Conservation (phyloP, 306 rosid genomes). For the Cucurbita maxima region DNA sequence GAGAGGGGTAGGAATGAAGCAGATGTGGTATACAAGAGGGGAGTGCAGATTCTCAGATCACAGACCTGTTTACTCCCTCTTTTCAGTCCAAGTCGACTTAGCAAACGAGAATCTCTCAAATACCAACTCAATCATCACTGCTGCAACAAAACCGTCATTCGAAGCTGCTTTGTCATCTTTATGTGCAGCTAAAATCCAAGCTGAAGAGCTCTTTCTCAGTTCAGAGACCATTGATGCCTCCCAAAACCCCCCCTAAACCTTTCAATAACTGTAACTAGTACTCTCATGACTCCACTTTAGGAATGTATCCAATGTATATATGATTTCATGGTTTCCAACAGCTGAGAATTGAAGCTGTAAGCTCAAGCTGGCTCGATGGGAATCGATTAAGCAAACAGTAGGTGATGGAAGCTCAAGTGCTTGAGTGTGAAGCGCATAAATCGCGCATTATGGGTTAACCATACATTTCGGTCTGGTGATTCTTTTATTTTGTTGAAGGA, state of each 20-base stretch:
- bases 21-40: constrained; percentile 61
- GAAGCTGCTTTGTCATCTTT: constrained; percentile 22
- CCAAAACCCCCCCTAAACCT: not conserved
- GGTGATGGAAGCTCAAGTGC: not conserved
- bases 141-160: constrained; percentile 19
- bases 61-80: constrained; percentile 70
- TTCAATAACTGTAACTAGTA: not conserved
- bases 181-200: constrained; percentile 51
- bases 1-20: constrained; percentile 76
- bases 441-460: not conserved
- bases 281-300: not conserved
- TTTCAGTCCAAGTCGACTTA: constrained; percentile 33
- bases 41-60: constrained; percentile 92
- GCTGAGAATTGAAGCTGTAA: not conserved
- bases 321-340: not conserved
- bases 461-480: not conserved
- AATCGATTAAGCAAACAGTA: not conserved
- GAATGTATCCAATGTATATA: not conserved
- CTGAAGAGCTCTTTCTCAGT: constrained; percentile 57
- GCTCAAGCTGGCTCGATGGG: not conserved
- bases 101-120: constrained; percentile 5
- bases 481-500: constrained; percentile 1
- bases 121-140: not conserved
- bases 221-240: constrained; percentile 8
- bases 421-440: not conserved